A percentile compares a stretch with the other conserved stretches of the same genome.
Evolutionary conservation across 495 filamentous ascomycete species (phyloP).

Genomic region (Penicillium pulvis): DNA sequence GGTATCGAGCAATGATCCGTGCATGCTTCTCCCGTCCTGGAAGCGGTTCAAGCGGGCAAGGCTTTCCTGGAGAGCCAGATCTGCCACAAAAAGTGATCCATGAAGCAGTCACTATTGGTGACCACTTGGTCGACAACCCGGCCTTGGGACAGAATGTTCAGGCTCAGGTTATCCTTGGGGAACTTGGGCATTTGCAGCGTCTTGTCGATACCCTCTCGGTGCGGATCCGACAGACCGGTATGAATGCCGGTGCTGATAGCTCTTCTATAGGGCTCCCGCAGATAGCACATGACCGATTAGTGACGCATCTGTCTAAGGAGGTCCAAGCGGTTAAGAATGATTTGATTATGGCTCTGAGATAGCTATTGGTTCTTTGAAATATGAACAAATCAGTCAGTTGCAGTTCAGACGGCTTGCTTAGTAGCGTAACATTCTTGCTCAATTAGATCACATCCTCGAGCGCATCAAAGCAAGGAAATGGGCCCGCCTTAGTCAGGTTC

Average conservation of each 20-base stretch:
- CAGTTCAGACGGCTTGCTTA: too few species aligned
- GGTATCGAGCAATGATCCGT: conserved; percentile 12
- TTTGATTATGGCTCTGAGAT: background rate
- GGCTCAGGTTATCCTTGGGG: conserved; percentile 4
- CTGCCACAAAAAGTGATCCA: conserved; percentile 4
- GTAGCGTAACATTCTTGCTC: too few species aligned
- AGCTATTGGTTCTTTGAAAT: background rate
- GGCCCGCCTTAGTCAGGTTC: too few species aligned
- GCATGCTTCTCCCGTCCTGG: background rate
- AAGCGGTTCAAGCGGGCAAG: background rate
- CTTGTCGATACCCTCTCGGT: conserved; percentile 11
- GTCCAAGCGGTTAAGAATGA: background rate
- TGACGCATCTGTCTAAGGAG: background rate
- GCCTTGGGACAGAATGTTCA: conserved; percentile 5
- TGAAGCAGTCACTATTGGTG: conserved; percentile 11
- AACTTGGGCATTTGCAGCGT: conserved; percentile 9
- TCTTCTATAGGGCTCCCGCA: background rate
- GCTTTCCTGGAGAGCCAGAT: too few species aligned
- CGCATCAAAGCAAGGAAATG: too few species aligned
- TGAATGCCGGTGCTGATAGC: background rate
- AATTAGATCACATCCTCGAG: too few species aligned
- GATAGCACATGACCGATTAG: background rate
- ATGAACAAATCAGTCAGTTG: background rate
- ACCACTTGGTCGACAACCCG: conserved; percentile 10
- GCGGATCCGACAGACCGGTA: conserved; percentile 5